Evolutionary conservation across 2,329 filamentous ascomycete species (phyloP).

Genomic region (Penicillium italicum): DNA sequence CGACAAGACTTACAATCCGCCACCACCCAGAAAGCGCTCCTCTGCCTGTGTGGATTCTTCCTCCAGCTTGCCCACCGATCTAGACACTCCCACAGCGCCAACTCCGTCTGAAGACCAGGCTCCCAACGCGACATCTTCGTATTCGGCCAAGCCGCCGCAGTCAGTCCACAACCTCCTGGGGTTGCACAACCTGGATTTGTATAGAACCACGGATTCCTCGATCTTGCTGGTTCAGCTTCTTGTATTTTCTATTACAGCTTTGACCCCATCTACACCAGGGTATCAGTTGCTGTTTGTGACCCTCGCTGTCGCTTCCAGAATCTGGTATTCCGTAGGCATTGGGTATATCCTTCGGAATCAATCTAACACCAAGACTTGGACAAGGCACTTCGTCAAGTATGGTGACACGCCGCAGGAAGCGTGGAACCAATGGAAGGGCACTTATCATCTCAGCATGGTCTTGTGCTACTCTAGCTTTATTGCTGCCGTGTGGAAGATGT

Average conservation of each 20-base stretch:
- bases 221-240: slow-evolving; percentile 74
- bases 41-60: slow-evolving; percentile 30
- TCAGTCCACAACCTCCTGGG: slow-evolving; percentile 82
- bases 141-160: slow-evolving; percentile 53
- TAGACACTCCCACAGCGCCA: slow-evolving; percentile 33
- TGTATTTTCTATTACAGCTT: slow-evolving; percentile 66
- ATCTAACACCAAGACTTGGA: slow-evolving; percentile 90
- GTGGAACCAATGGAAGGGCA: slow-evolving; percentile 96
- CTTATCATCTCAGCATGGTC: slow-evolving; percentile 88
- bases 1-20: slow-evolving; percentile 93
- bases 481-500: slow-evolving; percentile 95
- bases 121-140: slow-evolving; percentile 39
- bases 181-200: slow-evolving; percentile 77
- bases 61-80: slow-evolving; percentile 28
- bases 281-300: slow-evolving; percentile 76
- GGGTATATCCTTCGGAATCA: slow-evolving; percentile 81
- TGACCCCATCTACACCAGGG: slow-evolving; percentile 71
- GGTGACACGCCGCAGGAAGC: slow-evolving; percentile 87
- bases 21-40: slow-evolving; percentile 62
- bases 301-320: slow-evolving; percentile 76
- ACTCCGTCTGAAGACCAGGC: slow-evolving; percentile 33
- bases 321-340: slow-evolving; percentile 89
- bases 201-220: slow-evolving; percentile 79
- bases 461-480: slow-evolving; percentile 87
- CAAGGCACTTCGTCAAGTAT: slow-evolving; percentile 94